Evolutionary conservation across 1,284 basidiomycete genomes (phyloP), one percentile per base, ranked within the genome.

Genomic region (Omphalotus olearius): DNA sequence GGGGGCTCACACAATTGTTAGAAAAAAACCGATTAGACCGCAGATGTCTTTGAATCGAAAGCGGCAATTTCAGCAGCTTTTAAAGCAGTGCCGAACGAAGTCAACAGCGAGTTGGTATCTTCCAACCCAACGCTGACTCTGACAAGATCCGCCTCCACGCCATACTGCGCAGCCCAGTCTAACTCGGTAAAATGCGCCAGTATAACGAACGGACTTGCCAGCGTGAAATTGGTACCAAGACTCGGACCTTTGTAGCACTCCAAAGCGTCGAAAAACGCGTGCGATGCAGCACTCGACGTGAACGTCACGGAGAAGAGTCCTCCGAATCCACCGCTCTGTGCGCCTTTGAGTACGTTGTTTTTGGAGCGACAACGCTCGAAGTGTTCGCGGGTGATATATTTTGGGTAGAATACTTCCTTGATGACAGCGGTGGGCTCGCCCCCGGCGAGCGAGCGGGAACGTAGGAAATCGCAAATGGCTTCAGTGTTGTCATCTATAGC

Each of bases 181-280:
- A 98, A 71, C 69, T 99, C 97, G 2, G 73, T 66, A 61, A 88
- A 98, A 66, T 99, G 97, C 20, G 93, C 97, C 18, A 99, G 75
- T 56, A 99, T 86, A 2, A 93, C 89, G 66, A 94, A 99, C 18
- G 96, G 96, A 60, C 85, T 92, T 23, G 91, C 93, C 13, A 97
- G 78, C 1, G 96, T 98, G 68, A 98, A 97, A 73, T 94, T 98
- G 33, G 95, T 98, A 1, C 96, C 96, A 17, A 98, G 78, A 62
- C 87, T 91, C 0, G 96, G 97, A 1, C 96, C 97, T 67, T 98
- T 99, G 57, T 82, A 82, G 66, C 87, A 94, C 5, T 78, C 72
- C 18, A 99, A 72, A 0, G 80, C 72, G 66, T 99, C 92, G 65
- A 91, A 99, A 72, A 99, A 99, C 5, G 86, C 90, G 38, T 73